Base-by-base conservation (phyloP, 352 stramenopile genomes). In the Pythium volutum region DNA sequence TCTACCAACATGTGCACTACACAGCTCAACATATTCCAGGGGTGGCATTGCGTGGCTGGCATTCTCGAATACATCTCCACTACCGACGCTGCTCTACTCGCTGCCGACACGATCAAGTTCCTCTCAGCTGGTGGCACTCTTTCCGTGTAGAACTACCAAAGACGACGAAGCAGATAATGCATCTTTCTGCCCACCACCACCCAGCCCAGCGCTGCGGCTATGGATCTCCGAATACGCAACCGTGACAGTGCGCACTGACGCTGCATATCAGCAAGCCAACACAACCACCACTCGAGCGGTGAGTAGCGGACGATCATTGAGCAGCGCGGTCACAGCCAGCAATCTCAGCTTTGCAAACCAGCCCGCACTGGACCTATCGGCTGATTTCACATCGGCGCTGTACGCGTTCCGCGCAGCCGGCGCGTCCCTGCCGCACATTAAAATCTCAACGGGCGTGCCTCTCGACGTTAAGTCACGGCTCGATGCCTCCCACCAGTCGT, bases 331-430 rank as follows among this genome's bases (percentile, higher is more conserved):
- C 9, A 22, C 38, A 45, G 38, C 18, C 23, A 38, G 38, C 34
- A 29, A 23, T 22, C 20, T 36, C 6, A 39, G 4, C 18, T 25
- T 27, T n/a, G n/a, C n/a, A 36, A 49, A 14, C 38, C 11, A 22
- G 10, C n/a, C 38, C 38, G 38, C 9, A 45, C n/a, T 15, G 11
- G 45, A 43, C 16, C 56, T 63, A 8, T 49, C 33, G 14, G 38
- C 59, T 16, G 60, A 67, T 33, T 50, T 69, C 8, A 46, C 27
- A 3, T 34, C 15, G 11, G 18, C 31, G 1, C 53, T 55, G 25
- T 61, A 61, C 7, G 14, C 26, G 16, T 22, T 59, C 22, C 46
- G 29, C 2, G 25, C 29, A 1, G 20, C 20, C 15, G 54, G 61
- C 4, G 34, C 18, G n/a, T 49, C 47, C 12, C 25, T 59, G 3